phyloP scores from a whole-genome alignment of 1,284 basidiomycete genomes.

The Pseudozyma hubeiensis region DNA sequence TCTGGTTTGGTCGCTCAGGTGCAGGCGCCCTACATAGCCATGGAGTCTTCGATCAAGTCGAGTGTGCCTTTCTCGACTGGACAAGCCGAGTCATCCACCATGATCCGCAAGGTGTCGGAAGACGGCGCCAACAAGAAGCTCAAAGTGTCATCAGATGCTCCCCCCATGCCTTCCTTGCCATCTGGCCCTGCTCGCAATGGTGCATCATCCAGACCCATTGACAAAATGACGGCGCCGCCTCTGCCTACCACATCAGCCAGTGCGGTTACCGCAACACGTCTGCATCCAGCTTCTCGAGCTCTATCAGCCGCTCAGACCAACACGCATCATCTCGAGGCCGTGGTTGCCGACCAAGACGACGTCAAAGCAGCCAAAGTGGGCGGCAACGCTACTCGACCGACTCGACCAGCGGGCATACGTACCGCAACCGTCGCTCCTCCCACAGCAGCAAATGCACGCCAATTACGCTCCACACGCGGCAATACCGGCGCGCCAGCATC shows the following conservation, averaged over 20 bases:
- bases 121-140: conserved; percentile 49
- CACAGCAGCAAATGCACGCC: conserved; percentile 15
- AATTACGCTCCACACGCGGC: conserved; percentile 28
- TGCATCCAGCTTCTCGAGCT: conserved; percentile 39
- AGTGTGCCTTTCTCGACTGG: conserved; percentile 15
- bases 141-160: conserved; percentile 32
- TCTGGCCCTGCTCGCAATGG: conserved; percentile 7
- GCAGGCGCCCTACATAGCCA: conserved; percentile 19
- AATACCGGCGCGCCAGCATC: conserved; percentile 3
- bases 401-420: conserved; percentile 26
- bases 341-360: conserved; percentile 21
- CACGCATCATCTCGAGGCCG: conserved; percentile 24
- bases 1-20: conserved; percentile 15
- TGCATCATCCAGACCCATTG: conserved; percentile 15
- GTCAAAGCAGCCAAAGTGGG: conserved; percentile 32
- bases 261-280: conserved; percentile 33
- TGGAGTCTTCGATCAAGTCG: conserved; percentile 18
- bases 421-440: conserved; percentile 23
- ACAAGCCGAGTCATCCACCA: conserved; percentile 8
- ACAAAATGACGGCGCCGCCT: conserved; percentile 23
- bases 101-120: conserved; percentile 44
- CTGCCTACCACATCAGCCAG: conserved; percentile 36
- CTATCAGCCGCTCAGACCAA: conserved; percentile 38
- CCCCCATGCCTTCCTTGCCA: conserved; percentile 24
- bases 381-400: conserved; percentile 5